Percentiles rank a stretch among this genome's conserved stretches.
These are phyloP conservation scores for Blastocystis hominis DNA, from an alignment of 352 stramenopile species.

Conservation along the genomic window DNA sequence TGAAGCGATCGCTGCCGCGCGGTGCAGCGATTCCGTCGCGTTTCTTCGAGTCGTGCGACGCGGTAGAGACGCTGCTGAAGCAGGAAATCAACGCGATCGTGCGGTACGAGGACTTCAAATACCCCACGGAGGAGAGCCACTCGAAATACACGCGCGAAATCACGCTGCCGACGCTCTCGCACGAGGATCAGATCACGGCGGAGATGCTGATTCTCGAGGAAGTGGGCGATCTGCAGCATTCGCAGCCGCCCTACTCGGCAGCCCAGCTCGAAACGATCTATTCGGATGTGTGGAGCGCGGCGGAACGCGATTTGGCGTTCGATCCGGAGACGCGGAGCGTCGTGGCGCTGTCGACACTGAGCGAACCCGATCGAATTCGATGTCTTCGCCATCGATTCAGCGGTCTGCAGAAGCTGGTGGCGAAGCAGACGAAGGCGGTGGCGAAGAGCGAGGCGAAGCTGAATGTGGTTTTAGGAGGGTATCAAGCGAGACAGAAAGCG, in stretches of 20 bases:
- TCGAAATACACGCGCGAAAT: not conserved
- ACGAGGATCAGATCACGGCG: not conserved
- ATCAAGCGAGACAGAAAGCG: not conserved
- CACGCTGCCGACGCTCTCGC: not conserved
- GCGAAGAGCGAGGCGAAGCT: not conserved
- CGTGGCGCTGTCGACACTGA: not conserved
- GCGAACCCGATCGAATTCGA: not conserved
- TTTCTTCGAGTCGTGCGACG: not conserved
- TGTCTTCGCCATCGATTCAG: not conserved
- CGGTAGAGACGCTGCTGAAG: not conserved
- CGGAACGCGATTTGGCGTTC: not conserved
- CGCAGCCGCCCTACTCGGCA: not conserved
- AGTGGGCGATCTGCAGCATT: not conserved
- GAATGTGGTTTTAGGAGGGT: not conserved
- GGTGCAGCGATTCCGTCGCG: not conserved
- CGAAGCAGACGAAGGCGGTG: not conserved
- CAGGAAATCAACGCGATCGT: not conserved
- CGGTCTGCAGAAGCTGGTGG: not conserved
- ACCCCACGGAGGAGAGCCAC: not conserved
- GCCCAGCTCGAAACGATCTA: not conserved
- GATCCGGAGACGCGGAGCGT: not conserved
- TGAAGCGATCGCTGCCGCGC: slow-evolving; percentile 62
- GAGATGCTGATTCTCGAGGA: not conserved
- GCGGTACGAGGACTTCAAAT: not conserved
- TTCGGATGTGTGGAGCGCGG: not conserved